Percentiles rank a stretch among this genome's conserved stretches.
phyloP scores from a whole-genome alignment of 1,284 basidiomycete species.

The Fomes fomentarius region DNA sequence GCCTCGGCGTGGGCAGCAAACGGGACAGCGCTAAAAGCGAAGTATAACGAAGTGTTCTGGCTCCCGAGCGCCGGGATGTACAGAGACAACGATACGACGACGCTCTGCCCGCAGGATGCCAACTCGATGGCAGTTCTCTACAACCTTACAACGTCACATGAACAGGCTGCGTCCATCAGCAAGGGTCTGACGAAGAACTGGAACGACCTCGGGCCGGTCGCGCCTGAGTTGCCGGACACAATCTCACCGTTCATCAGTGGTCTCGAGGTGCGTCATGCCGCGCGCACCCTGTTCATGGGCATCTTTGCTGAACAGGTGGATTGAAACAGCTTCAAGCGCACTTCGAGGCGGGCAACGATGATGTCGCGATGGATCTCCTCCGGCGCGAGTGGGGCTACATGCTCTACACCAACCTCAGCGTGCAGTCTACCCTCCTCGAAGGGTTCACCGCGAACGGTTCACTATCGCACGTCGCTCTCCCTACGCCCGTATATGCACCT shows the following conservation, averaged over 20 bases:
- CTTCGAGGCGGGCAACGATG: conserved; percentile 50
- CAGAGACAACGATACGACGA: conserved; percentile 47
- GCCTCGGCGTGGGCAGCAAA: conserved; percentile 42
- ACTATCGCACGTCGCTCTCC: conserved; percentile 38
- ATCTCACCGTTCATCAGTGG: conserved; percentile 55
- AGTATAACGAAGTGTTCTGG: conserved; percentile 50
- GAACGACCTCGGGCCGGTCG: conserved; percentile 51
- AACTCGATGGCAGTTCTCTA: conserved; percentile 55
- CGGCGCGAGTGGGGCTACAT: conserved; percentile 57
- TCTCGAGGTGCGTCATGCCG: conserved; percentile 42
- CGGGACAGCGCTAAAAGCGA: conserved; percentile 44
- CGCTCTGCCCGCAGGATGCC: conserved; percentile 52
- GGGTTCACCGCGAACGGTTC: conserved; percentile 56
- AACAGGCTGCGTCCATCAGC: conserved; percentile 47
- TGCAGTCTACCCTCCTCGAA: conserved; percentile 54
- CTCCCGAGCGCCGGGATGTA: conserved; percentile 46
- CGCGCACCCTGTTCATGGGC: neutral
- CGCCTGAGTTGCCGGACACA: conserved; percentile 54
- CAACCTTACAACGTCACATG: conserved; percentile 45
- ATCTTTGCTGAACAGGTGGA: neutral
- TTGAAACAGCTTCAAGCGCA: conserved; percentile 49
- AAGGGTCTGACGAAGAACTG: conserved; percentile 48
- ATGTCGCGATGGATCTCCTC: conserved; percentile 50
- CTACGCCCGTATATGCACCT: neutral
- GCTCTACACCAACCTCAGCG: conserved; percentile 53